Evolutionary conservation across 768 basidiomycete genomes (phyloP), one percentile per base, ranked within the genome.

Genomic region (Trichaptum fuscoviolaceum): DNA sequence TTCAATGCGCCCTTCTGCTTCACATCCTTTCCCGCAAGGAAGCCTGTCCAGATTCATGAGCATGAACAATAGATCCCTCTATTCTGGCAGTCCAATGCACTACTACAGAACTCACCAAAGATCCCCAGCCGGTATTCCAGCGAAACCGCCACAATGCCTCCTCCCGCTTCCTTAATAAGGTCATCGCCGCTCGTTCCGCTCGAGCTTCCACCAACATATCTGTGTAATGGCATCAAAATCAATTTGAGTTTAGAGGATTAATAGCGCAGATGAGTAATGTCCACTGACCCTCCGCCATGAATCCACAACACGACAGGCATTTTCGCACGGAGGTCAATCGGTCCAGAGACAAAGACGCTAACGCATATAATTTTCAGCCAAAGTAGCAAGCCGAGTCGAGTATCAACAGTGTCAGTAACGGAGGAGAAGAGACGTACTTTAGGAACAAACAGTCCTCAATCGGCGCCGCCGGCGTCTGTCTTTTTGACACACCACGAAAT

Each of bases 1-100:
- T 85, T 85, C 64, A 83, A 69, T 1, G 68, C 78, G 8, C 84
- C 84, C 12, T 73, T 73, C 8, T 75, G 70, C 63, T 84, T 80
- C 6, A 84, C 77, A 35, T 76, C 70, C 35, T 71, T 66, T 0
- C 84, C 82, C n/a, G 83, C 65, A 35, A 85, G 70, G 71, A 84
- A 85, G 7, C 83, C 83, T 71, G 71, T 1, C 30, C 30, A 30
- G 30, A 8, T 30, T 8, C 12, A 23, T 10, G 30, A 25, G 59
- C 12, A 61, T 61, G 24, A 34, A 9, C 20, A n/a, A 58, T 9
- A 26, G 9, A 58, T 9, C 20, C 9, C 15, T 61, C 8, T 7
- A 18, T 25, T 61, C 2, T 17, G 24, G n/a, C n/a, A n/a, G n/a
- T n/a, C n/a, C n/a, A n/a, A n/a, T n/a, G n/a, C n/a, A n/a, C n/a